Evolutionary conservation across 352 stramenopile genomes (phyloP).

Genomic region (Pythium brachiatum): DNA sequence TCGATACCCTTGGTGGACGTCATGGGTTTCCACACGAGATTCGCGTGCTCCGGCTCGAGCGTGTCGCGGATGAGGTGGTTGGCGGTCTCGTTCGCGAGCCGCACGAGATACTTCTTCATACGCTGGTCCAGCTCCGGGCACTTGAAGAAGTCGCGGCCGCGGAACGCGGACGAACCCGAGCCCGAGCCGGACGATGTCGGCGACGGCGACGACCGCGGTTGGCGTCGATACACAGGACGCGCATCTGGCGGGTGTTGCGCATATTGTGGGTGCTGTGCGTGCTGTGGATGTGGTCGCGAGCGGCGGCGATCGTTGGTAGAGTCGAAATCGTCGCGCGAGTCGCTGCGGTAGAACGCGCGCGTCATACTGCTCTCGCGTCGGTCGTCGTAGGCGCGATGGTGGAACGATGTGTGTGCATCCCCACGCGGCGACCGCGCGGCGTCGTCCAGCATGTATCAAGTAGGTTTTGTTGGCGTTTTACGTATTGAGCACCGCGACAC

Average conservation of each 20-base stretch:
- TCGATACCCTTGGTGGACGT: constrained; percentile 47
- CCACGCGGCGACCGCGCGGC: background rate
- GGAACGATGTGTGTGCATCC: background rate
- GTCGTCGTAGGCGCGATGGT: background rate
- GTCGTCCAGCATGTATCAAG: background rate
- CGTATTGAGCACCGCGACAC: too few relatives aligned
- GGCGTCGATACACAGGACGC: background rate
- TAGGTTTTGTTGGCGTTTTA: background rate
- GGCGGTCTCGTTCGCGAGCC: constrained; percentile 76
- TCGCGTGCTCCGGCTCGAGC: constrained; percentile 41
- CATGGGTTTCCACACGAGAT: constrained; percentile 59
- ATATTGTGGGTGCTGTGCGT: background rate
- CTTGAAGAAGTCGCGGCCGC: constrained; percentile 49
- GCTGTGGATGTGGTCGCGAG: background rate
- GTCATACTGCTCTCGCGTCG: background rate
- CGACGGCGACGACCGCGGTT: background rate
- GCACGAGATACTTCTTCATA: constrained; percentile 78
- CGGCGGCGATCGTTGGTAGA: background rate
- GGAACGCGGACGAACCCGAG: constrained; percentile 14
- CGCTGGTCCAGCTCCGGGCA: constrained; percentile 59
- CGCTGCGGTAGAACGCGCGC: background rate
- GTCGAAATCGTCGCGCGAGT: background rate
- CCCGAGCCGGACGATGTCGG: background rate
- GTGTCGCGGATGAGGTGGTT: constrained; percentile 78
- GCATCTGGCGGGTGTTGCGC: too few relatives aligned